Evolutionary conservation across 148 eudicot genomes (phyloP).

Genomic region (Mesembryanthemum crystallinum): DNA sequence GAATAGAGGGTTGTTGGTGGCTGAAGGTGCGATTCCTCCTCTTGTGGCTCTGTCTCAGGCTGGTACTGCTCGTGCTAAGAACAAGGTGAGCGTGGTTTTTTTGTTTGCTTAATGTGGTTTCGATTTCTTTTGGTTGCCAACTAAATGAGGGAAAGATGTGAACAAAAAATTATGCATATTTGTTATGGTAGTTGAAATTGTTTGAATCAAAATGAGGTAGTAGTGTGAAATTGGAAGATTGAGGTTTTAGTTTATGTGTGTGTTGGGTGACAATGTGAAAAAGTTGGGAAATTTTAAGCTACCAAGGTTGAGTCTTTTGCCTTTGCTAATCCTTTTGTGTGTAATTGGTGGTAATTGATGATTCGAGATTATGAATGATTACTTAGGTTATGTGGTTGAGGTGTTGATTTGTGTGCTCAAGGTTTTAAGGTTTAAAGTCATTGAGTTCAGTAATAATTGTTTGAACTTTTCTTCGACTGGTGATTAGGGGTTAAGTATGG

Average conservation of each 20-base stretch:
- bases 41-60: conserved; percentile 72
- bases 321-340: neutral
- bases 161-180: neutral
- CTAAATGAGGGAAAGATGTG: neutral
- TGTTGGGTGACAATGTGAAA: neutral
- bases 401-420: neutral
- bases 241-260: neutral
- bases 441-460: neutral
- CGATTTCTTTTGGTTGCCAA: no score
- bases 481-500: neutral
- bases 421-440: neutral
- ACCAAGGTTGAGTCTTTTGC: no score
- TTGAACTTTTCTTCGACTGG: neutral
- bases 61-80: conserved; percentile 72
- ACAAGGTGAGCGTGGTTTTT: conserved; percentile 49
- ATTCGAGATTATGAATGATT: neutral
- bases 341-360: neutral
- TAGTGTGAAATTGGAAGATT: neutral
- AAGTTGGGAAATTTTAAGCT: no score
- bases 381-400: no score
- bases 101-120: no score
- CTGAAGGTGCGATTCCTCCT: conserved; percentile 92
- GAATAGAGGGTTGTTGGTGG: conserved; percentile 62
- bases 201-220: no score
- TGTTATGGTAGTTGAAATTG: neutral